These are phyloP conservation scores for Parafenestella ontariensis DNA, from an alignment of 2,329 filamentous ascomycete species.

Conservation along the genomic window DNA sequence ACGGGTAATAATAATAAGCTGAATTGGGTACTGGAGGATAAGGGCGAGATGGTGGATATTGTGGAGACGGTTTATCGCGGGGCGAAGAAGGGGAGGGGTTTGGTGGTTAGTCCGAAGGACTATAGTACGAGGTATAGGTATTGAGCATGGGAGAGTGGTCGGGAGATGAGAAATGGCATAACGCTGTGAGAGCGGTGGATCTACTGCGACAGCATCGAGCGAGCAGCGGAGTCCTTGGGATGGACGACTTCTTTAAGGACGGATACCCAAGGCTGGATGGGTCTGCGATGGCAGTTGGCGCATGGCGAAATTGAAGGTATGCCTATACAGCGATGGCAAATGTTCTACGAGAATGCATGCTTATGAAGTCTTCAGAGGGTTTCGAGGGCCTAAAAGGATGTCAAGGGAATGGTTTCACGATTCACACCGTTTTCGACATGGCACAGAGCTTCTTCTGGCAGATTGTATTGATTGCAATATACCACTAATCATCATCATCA, in stretches of 20 bases:
- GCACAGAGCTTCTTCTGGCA: not conserved
- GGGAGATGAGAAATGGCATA: not conserved
- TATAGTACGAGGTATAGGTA: constrained; percentile 76
- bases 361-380: constrained; percentile 6
- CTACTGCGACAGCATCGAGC: not conserved
- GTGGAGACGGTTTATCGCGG: constrained; percentile 97
- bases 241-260: not conserved
- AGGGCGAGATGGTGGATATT: constrained; percentile 98
- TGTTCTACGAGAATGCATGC: constrained; percentile 2
- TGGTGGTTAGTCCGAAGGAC: constrained; percentile 94
- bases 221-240: not conserved
- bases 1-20: constrained; percentile 99
- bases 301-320: constrained; percentile 13
- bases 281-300: not conserved
- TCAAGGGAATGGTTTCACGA: not conserved
- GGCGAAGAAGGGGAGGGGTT: constrained; percentile 96
- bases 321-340: constrained; percentile 4
- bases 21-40: constrained; percentile 96
- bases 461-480: not conserved
- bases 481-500: not conserved
- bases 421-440: not conserved
- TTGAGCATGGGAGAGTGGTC: constrained; percentile 41
- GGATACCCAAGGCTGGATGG: not conserved
- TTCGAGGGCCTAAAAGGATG: not conserved
- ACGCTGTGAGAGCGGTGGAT: not conserved